A percentile compares a stretch with the other conserved stretches of the same genome.
These are phyloP conservation scores for Lindgomyces ingoldianus DNA, from an alignment of 495 filamentous ascomycete species.

Conservation along the genomic window DNA sequence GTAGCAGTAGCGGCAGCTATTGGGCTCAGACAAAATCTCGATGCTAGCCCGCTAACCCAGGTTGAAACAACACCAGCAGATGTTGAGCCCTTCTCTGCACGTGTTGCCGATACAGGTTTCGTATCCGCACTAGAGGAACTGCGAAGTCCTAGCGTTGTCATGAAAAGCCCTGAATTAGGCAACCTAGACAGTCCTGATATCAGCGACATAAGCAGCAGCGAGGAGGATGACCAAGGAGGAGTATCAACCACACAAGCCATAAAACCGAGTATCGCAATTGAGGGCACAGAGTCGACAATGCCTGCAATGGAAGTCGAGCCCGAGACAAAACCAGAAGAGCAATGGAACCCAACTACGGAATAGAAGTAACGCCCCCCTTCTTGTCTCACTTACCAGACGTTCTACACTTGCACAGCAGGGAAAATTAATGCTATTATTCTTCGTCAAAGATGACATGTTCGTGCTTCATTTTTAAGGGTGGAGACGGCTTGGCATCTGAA, in stretches of 20 bases:
- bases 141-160: conserved; percentile 35
- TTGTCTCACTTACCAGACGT: too few species aligned
- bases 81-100: conserved; percentile 1
- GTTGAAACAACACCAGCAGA: conserved; percentile 17
- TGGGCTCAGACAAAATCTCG: conserved; percentile 28
- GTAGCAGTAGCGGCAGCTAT: conserved; percentile 44
- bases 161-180: conserved; percentile 43
- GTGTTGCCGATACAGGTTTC: background rate
- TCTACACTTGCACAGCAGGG: too few species aligned
- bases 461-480: too few species aligned
- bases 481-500: too few species aligned
- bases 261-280: background rate
- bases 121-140: conserved; percentile 15
- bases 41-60: conserved; percentile 28
- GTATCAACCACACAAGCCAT: background rate
- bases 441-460: too few species aligned
- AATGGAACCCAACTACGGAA: background rate
- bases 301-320: too few species aligned
- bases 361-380: background rate
- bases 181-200: conserved; percentile 42
- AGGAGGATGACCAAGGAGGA: conserved; percentile 24
- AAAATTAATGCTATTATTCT: too few species aligned
- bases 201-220: conserved; percentile 40
- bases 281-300: background rate
- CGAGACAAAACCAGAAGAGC: background rate